Conservation (phyloP, 768 basidiomycete genomes). For the Suillus placidus region DNA sequence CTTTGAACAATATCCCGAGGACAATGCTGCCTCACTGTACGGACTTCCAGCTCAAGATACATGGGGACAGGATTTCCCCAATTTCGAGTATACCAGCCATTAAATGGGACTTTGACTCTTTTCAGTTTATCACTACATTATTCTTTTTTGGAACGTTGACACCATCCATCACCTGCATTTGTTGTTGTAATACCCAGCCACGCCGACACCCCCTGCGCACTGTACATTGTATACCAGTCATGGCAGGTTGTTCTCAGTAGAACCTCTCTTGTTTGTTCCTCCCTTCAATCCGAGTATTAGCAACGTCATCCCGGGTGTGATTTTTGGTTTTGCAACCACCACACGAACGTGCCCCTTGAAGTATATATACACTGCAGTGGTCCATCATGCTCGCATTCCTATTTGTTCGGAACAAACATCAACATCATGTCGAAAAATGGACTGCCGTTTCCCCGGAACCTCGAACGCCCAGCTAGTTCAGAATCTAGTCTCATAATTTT, state of each 20-base stretch:
- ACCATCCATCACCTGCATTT: constrained; percentile 14
- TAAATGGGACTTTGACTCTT: constrained; percentile 10
- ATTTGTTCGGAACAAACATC: constrained; percentile 37
- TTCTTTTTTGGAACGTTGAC: constrained; percentile 1
- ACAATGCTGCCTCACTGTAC: constrained; percentile 61
- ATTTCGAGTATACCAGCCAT: constrained; percentile 68
- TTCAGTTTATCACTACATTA: constrained; percentile 17
- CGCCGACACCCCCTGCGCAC: constrained; percentile 2
- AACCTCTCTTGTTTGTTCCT: constrained; percentile 16
- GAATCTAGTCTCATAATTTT: constrained; percentile 6
- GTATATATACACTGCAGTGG: not conserved
- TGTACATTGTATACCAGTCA: constrained; percentile 11
- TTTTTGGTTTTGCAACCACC: constrained; percentile 2
- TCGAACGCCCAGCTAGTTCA: constrained; percentile 16
- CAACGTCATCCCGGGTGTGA: constrained; percentile 12
- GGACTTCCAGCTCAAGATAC: constrained; percentile 60
- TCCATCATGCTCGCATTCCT: constrained; percentile 20
- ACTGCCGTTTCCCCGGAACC: constrained; percentile 29
- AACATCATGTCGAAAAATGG: constrained; percentile 39
- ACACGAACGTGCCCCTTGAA: not conserved
- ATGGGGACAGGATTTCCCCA: constrained; percentile 71
- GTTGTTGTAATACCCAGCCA: constrained; percentile 15
- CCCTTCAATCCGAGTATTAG: constrained; percentile 10
- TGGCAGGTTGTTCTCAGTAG: not conserved
- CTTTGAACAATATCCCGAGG: constrained; percentile 81